Percentiles rank a stretch among this genome's conserved stretches.
Evolutionary conservation across 345 rosid species (phyloP).

Genomic region (Dipteronia sinensis): DNA sequence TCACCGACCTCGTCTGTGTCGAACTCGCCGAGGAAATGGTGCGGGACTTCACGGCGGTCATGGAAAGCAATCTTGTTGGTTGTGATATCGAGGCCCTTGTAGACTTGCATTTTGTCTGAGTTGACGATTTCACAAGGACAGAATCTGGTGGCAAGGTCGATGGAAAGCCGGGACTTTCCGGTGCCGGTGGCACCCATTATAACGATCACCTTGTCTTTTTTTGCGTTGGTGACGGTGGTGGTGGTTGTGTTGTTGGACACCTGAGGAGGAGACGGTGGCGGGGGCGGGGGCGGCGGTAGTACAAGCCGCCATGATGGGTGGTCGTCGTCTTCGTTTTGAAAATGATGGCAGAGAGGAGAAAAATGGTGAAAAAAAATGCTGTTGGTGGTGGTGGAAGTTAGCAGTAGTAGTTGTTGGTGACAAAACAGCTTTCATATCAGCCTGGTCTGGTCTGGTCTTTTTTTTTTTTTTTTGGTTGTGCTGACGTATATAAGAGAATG

Average conservation of each 20-base stretch:
- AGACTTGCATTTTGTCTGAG: constrained; percentile 91
- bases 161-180: constrained; percentile 77
- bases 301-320: background rate
- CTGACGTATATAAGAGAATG: background rate
- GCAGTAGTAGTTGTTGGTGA: background rate
- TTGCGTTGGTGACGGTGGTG: constrained; percentile 5
- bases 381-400: background rate
- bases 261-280: constrained; percentile 8
- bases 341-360: background rate
- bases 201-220: constrained; percentile 66
- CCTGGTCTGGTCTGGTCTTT: background rate
- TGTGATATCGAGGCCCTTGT: constrained; percentile 72
- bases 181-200: constrained; percentile 91
- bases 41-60: constrained; percentile 67
- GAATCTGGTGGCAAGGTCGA: constrained; percentile 66
- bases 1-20: constrained; percentile 48
- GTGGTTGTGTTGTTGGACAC: constrained; percentile 22
- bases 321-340: background rate
- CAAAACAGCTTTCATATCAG: constrained; percentile 8
- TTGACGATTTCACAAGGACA: constrained; percentile 67
- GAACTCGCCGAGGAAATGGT: constrained; percentile 74
- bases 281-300: background rate
- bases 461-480: background rate
- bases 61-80: constrained; percentile 71
- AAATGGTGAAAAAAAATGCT: background rate